Conservation (phyloP, 768 basidiomycete genomes). For the Suillus sp. region DNA sequence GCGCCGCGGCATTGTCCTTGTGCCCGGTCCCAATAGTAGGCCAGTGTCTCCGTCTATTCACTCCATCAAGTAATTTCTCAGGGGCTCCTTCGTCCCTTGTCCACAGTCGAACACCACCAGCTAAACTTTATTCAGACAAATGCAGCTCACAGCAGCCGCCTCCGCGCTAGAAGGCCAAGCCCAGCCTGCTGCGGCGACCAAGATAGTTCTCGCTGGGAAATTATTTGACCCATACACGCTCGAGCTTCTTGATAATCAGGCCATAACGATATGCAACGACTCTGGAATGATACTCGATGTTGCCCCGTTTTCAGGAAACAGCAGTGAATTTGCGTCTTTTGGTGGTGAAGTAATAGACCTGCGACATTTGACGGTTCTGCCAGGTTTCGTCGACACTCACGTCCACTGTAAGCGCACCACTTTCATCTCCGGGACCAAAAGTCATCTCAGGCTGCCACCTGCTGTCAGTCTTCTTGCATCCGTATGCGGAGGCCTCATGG, state of each 20-base stretch:
- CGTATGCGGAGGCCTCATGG: constrained; percentile 63
- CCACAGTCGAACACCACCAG: background rate
- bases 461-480: constrained; percentile 56
- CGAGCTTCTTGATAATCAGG: constrained; percentile 43
- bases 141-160: background rate
- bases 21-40: background rate
- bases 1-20: background rate
- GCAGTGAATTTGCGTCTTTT: constrained; percentile 9
- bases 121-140: background rate
- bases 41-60: background rate
- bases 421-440: constrained; percentile 4
- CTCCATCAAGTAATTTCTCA: constrained; percentile 2
- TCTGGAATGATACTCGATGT: constrained; percentile 54
- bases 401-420: constrained; percentile 49
- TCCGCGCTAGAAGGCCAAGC: background rate
- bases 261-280: constrained; percentile 48
- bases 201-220: constrained; percentile 43
- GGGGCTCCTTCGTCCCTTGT: background rate
- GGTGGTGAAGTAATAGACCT: constrained; percentile 45
- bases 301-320: constrained; percentile 17
- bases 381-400: constrained; percentile 60
- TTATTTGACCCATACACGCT: constrained; percentile 52
- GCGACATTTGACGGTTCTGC: constrained; percentile 48
- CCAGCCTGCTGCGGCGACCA: constrained; percentile 15
- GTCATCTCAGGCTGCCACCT: background rate